These are phyloP conservation scores for Parachaetomium inaequale DNA, from an alignment of 495 filamentous ascomycete species.

Conservation along the genomic window DNA sequence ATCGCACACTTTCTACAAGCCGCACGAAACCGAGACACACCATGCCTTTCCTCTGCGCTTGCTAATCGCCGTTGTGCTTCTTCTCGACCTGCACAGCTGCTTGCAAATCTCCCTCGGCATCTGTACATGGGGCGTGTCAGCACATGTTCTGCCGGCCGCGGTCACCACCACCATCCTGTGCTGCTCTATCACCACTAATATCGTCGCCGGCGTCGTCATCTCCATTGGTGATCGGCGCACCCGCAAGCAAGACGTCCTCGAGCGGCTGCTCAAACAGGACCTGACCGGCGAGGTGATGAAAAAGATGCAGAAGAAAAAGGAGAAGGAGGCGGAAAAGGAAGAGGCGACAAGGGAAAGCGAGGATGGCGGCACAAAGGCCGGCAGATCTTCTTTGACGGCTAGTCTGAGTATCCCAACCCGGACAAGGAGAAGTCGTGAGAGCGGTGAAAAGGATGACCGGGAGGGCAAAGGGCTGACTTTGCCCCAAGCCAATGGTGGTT, in stretches of 20 bases:
- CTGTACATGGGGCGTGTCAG: constrained; percentile 69
- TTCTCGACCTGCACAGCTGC: constrained; percentile 71
- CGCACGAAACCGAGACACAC: constrained; percentile 76
- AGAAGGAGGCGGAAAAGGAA: constrained; percentile 29
- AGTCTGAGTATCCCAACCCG: not conserved
- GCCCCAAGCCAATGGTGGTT: not conserved
- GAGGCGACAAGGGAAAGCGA: constrained; percentile 1
- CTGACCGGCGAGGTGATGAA: constrained; percentile 69
- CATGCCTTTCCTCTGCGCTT: constrained; percentile 70
- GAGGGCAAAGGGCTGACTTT: not conserved
- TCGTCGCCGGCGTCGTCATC: constrained; percentile 67
- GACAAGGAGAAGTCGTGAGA: not conserved
- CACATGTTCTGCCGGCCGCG: constrained; percentile 59
- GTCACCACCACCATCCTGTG: constrained; percentile 75
- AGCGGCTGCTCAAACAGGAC: constrained; percentile 67
- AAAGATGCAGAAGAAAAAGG: constrained; percentile 61
- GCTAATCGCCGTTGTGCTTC: constrained; percentile 64
- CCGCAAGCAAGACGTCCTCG: constrained; percentile 77
- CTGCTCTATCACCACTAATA: constrained; percentile 69
- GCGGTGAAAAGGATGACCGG: not conserved
- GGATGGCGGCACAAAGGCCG: not conserved
- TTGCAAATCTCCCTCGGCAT: constrained; percentile 73
- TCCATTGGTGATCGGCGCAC: constrained; percentile 66
- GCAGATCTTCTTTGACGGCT: not conserved
- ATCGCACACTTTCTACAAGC: constrained; percentile 80